Conservation (phyloP, 2,329 filamentous ascomycete species). For the Diaporthe aspalathi region DNA sequence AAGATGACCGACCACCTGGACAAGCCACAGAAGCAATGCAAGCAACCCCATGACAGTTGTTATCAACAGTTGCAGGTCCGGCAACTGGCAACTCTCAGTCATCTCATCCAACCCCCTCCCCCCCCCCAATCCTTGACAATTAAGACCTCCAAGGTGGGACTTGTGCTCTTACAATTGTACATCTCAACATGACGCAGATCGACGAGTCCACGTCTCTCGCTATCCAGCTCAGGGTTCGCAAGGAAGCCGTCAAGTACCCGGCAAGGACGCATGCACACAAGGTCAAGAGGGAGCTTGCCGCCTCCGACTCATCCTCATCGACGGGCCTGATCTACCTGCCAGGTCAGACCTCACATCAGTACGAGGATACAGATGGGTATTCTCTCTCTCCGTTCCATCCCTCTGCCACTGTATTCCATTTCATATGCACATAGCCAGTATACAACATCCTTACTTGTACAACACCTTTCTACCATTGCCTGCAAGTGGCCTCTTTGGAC, state of each 20-base stretch:
- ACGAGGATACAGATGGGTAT: conserved; percentile 66
- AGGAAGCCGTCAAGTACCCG: conserved; percentile 44
- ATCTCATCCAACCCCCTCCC: too few species aligned
- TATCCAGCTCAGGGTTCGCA: neutral
- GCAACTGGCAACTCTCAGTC: neutral
- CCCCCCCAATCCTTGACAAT: neutral
- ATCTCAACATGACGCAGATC: conserved; percentile 19
- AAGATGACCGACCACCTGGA: neutral
- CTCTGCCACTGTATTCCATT: neutral
- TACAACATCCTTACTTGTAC: too few species aligned
- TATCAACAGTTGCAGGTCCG: conserved; percentile 3
- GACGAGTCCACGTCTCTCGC: conserved; percentile 2
- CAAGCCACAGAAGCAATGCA: neutral
- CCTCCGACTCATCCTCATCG: conserved; percentile 42
- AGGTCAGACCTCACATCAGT: conserved; percentile 62
- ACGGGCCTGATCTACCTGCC: conserved; percentile 65
- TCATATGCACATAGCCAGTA: neutral
- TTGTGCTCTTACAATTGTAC: neutral
- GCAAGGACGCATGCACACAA: conserved; percentile 69
- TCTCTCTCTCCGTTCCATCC: neutral
- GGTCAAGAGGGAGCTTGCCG: conserved; percentile 63
- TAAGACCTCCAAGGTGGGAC: neutral
- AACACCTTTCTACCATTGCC: too few species aligned
- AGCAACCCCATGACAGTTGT: conserved; percentile 6
- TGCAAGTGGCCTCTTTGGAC: too few species aligned